These are phyloP conservation scores for Lanmaoa rubissima DNA, from an alignment of 768 basidiomycete species.

Conservation along the genomic window DNA sequence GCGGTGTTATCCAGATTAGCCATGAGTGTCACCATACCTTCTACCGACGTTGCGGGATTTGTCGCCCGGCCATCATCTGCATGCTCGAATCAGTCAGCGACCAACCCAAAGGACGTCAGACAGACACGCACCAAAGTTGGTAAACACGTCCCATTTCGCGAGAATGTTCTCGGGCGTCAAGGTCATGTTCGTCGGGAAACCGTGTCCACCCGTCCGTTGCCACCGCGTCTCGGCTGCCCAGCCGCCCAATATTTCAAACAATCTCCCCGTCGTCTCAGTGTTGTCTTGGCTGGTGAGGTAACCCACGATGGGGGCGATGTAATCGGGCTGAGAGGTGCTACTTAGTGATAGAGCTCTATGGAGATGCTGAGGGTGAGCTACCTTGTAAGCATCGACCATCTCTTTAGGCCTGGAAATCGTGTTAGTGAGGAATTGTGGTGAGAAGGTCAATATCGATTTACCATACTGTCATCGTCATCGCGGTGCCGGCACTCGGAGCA, in stretches of 20 bases:
- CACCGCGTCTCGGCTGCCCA: conserved; percentile 93
- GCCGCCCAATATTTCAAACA: conserved; percentile 89
- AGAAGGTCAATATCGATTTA: conserved; percentile 21
- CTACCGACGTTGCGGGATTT: conserved; percentile 69
- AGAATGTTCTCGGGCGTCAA: conserved; percentile 80
- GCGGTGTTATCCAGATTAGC: conserved; percentile 50
- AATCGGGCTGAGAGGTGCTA: conserved; percentile 63
- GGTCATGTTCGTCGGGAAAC: conserved; percentile 77
- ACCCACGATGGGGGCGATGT: conserved; percentile 88
- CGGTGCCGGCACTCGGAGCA: conserved; percentile 85
- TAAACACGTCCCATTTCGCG: conserved; percentile 79
- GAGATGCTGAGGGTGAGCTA: conserved; percentile 20
- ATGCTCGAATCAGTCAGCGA: neutral
- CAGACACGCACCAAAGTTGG: conserved; percentile 66
- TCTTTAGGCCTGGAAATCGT: conserved; percentile 59
- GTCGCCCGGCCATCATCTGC: conserved; percentile 81
- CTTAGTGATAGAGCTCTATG: neutral
- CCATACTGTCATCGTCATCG: conserved; percentile 88
- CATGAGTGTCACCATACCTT: conserved; percentile 76
- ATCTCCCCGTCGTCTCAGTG: conserved; percentile 60
- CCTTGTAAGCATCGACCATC: conserved; percentile 89
- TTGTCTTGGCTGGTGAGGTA: conserved; percentile 86
- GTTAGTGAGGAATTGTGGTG: neutral
- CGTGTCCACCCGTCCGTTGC: conserved; percentile 85
- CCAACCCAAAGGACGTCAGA: neutral